phyloP scores from a whole-genome alignment of 1,139 yeast genomes.

The Ogataea hybrid region DNA sequence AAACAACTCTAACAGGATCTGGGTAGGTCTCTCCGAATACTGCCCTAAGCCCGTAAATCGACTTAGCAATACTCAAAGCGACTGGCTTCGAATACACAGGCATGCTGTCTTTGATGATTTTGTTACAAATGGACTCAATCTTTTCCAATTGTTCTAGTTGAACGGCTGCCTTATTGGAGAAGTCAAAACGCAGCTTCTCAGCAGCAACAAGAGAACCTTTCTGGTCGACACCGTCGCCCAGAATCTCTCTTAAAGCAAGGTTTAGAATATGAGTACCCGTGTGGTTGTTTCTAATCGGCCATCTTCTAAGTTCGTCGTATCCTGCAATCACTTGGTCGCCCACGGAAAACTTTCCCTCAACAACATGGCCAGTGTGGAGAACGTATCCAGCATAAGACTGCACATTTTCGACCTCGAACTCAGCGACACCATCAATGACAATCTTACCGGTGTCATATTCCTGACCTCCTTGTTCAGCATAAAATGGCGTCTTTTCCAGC shows the following conservation, averaged over 20 bases:
- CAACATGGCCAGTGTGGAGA: constrained; percentile 84
- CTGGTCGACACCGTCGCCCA: constrained; percentile 90
- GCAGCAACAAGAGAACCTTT: constrained; percentile 96
- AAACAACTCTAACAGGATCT: constrained; percentile 97
- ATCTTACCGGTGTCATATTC: constrained; percentile 93
- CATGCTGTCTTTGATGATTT: constrained; percentile 66
- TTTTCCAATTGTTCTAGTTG: constrained; percentile 64
- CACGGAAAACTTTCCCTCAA: constrained; percentile 68
- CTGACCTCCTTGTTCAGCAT: constrained; percentile 99
- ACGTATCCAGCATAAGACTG: constrained; percentile 94
- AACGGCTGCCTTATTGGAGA: constrained; percentile 85
- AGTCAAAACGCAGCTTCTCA: constrained; percentile 93
- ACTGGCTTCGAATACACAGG: constrained; percentile 84
- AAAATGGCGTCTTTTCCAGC: constrained; percentile 88
- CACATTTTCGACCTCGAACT: constrained; percentile 86
- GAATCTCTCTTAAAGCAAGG: constrained; percentile 78
- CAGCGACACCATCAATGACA: constrained; percentile 83
- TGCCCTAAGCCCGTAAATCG: constrained; percentile 86
- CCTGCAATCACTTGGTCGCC: constrained; percentile 78
- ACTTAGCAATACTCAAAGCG: constrained; percentile 64
- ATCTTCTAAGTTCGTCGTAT: constrained; percentile 90
- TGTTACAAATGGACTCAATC: constrained; percentile 74
- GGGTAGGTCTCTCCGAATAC: constrained; percentile 99
- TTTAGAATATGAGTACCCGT: constrained; percentile 97
- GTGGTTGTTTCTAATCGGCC: constrained; percentile 97